Evolutionary conservation across 352 stramenopile species (phyloP), one percentile per base, ranked within the genome.

Genomic region (Phytophthora citrophthora): DNA sequence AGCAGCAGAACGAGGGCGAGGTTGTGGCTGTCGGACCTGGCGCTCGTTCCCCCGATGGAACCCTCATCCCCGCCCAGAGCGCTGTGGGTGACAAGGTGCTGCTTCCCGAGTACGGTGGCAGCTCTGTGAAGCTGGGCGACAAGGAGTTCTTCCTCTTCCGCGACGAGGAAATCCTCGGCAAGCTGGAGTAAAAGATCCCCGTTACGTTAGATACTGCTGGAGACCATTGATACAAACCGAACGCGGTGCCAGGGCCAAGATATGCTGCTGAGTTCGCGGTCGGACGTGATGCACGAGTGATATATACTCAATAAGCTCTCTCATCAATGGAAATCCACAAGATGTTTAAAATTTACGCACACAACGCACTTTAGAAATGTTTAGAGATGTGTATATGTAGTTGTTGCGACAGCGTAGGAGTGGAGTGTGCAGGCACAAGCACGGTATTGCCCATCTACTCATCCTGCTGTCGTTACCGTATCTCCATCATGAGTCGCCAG

Each of bases 101-200:
- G 54, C 83, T 99, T 49, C 96, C 96, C 9, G 95, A 98, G 81
- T 99, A 98, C 83, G 96, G 96, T 45, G 96, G 96, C 58, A 96
- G 81, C 60, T 74, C 94, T 54, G 83, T 99, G 32, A 97, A 98
- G 73, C 82, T 98, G 46, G 90, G 79, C 58, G 87, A 90, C 26
- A 80, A 98, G 47, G 95, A 98, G 79, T 86, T 97, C 69, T 93
- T 96, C 71, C 79, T 99, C 31, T 98, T 98, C 79, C 84, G 96
- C 66, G 94, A 99, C 76, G 93, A 98, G 29, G 96, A 99, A 79
- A 98, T 99, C 79, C 91, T 99, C 58, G 96, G 95, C 74, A 98
- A 98, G 83, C 96, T 98, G 77, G 78, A 94, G 72, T 94, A 92
- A 75, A 72, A 12, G 29, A 34, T 34, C 0, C 29, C 29, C 29